Evolutionary conservation across 1,139 yeast species (phyloP), one percentile per base, ranked within the genome.

Genomic region (Geotrichum phurueaensis): DNA sequence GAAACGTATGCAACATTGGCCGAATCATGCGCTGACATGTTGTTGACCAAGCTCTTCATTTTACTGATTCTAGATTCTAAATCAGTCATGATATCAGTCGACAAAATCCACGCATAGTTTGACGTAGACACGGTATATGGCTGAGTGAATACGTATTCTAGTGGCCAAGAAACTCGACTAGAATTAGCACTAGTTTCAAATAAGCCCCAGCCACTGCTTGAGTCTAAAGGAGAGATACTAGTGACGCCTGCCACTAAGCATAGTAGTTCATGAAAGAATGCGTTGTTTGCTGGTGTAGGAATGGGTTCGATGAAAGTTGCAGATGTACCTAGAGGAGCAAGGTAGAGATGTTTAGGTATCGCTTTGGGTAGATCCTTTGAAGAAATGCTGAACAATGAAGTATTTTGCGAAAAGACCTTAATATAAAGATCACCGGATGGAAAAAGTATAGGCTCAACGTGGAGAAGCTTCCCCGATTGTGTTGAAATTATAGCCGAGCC

Each of bases 301-400:
- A 79, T 76, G 2, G 73, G 67, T 6, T 80, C 78, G 45, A 85
- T 83, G 60, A 86, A 75, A 64, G 83, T 85, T 59, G 89, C 88
- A 59, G 91, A 75, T 20, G 87, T 84, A 0, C 92, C 95, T 13
- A 91, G 84, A 0, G 96, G 96, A 5, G 86, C 82, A 57, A 89
- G 70, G 66, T 87, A 86, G 0, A 88, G 73, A 7, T 83, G 87
- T 68, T 78, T 81, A 51, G 70, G 69, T 20, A 70, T 62, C 29
- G 73, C 61, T 56, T 67, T 63, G 0, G 66, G 60, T 0, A 18
- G 31, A 23, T 51, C 54, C 25, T 29, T 54, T 20, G 53, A 45
- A 47, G 60, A 43, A 45, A 61, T 51, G 54, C 51, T 57, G 22
- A 60, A 55, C 22, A 63, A 53, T 27, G 53, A 54, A 5, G 69